A percentile compares a stretch with the other conserved stretches of the same genome.
These are phyloP conservation scores for Carex parvula DNA, from an alignment of 176 grass and related monocot species.

Conservation along the genomic window DNA sequence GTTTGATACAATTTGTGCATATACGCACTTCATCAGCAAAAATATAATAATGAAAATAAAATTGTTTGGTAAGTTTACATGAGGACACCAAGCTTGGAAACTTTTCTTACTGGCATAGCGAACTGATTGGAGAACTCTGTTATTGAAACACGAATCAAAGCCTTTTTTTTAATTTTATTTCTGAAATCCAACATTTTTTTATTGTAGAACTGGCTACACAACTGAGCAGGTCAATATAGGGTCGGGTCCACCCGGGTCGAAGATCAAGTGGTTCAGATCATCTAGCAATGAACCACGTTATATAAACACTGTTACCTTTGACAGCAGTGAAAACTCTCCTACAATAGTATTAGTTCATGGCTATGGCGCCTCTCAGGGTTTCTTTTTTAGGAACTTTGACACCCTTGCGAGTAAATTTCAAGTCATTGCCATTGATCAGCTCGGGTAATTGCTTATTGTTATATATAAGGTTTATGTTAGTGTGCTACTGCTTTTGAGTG, in stretches of 20 bases:
- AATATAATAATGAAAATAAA: background rate
- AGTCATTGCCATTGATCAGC: constrained; percentile 53
- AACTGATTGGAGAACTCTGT: background rate
- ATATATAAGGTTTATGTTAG: background rate
- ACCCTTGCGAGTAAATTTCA: constrained; percentile 39
- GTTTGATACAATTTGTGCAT: constrained; percentile 6
- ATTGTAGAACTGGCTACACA: constrained; percentile 38
- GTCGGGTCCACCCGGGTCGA: constrained; percentile 43
- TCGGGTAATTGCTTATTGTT: constrained; percentile 34
- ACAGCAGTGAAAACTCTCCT: constrained; percentile 42
- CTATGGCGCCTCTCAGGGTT: constrained; percentile 49
- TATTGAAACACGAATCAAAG: background rate
- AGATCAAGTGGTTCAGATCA: constrained; percentile 54
- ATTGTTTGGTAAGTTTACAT: background rate
- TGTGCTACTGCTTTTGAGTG: background rate
- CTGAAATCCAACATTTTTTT: background rate
- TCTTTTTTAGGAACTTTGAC: constrained; percentile 55
- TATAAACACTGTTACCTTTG: constrained; percentile 54
- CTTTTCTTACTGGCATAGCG: background rate
- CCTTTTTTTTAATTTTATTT: background rate
- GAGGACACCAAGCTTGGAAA: background rate
- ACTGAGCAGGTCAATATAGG: constrained; percentile 49
- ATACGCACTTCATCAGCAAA: background rate
- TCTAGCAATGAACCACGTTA: constrained; percentile 43
- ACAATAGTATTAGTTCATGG: constrained; percentile 50